Percentiles rank a stretch among this genome's conserved stretches.
phyloP scores from a whole-genome alignment of 768 basidiomycete genomes.

The Podaxis rugospora region DNA sequence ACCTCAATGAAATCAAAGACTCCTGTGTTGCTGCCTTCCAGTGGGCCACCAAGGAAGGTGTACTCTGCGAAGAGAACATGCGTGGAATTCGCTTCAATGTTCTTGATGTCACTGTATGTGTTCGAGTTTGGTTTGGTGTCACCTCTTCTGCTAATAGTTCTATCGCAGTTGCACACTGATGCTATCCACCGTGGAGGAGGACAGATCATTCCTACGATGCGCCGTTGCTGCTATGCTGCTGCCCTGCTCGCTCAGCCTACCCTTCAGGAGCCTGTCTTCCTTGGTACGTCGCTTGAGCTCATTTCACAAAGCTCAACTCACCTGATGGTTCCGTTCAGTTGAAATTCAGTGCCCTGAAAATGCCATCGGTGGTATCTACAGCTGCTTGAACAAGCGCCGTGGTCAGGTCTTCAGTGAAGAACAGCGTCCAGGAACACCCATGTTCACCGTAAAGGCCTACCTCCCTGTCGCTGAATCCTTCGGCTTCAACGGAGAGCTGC shows the following conservation, averaged over 20 bases:
- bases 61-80: conserved; percentile 96
- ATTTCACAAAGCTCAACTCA: background rate
- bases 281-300: conserved; percentile 45
- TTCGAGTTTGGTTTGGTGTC: background rate
- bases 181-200: conserved; percentile 99
- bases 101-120: conserved; percentile 85
- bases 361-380: conserved; percentile 98
- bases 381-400: conserved; percentile 90
- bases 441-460: conserved; percentile 99
- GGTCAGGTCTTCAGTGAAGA: conserved; percentile 98
- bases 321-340: conserved; percentile 39
- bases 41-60: conserved; percentile 99
- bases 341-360: conserved; percentile 98
- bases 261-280: conserved; percentile 96
- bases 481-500: conserved; percentile 96
- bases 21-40: conserved; percentile 99
- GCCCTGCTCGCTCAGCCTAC: conserved; percentile 86
- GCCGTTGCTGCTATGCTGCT: conserved; percentile 95
- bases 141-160: conserved; percentile 8
- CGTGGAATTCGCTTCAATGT: conserved; percentile 97
- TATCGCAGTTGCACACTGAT: conserved; percentile 83
- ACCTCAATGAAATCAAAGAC: conserved; percentile 99
- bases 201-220: conserved; percentile 95
- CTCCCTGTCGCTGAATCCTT: conserved; percentile 89
- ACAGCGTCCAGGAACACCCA: conserved; percentile 94